Evolutionary conservation across 192 early-diverging fungal genomes (phyloP).

Genomic region (Coemansia brasiliensis): DNA sequence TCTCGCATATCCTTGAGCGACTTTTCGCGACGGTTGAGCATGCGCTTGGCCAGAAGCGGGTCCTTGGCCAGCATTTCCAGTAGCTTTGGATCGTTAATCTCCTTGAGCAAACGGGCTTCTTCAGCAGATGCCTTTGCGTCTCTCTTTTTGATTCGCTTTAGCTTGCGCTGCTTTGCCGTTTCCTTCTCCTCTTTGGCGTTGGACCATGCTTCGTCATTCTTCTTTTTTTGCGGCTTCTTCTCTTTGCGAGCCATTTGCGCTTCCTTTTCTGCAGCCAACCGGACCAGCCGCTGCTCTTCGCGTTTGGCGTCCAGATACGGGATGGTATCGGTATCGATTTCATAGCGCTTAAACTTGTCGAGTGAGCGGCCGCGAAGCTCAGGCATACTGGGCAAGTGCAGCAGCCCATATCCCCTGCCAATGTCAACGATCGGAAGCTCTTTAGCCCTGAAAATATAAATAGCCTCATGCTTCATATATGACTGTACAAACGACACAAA

Average conservation of each 20-base stretch:
- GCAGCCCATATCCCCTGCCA: conserved; percentile 78
- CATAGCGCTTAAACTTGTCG: conserved; percentile 28
- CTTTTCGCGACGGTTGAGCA: conserved; percentile 49
- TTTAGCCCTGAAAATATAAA: conserved; percentile 86
- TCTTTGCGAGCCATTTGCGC: background rate
- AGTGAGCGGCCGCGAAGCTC: conserved; percentile 64
- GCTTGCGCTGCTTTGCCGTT: conserved; percentile 42
- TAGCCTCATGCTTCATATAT: conserved; percentile 93
- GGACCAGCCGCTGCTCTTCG: conserved; percentile 52
- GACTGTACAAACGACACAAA: conserved; percentile 91
- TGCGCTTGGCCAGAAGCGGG: conserved; percentile 51
- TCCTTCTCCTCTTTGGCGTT: conserved; percentile 34
- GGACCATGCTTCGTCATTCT: conserved; percentile 35
- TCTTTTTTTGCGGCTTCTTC: conserved; percentile 22
- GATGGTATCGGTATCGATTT: conserved; percentile 46
- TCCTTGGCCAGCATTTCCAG: conserved; percentile 41
- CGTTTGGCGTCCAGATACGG: conserved; percentile 41
- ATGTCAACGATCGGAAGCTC: conserved; percentile 76
- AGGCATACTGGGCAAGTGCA: conserved; percentile 91
- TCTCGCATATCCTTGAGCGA: conserved; percentile 28
- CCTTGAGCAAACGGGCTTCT: conserved; percentile 26
- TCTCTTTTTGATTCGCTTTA: conserved; percentile 29
- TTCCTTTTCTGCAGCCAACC: conserved; percentile 44
- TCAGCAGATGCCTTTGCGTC: conserved; percentile 21
- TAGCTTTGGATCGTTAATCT: conserved; percentile 40